These are phyloP conservation scores for Sarocladium kiliense DNA, from an alignment of 2,329 filamentous ascomycete species.

Conservation along the genomic window DNA sequence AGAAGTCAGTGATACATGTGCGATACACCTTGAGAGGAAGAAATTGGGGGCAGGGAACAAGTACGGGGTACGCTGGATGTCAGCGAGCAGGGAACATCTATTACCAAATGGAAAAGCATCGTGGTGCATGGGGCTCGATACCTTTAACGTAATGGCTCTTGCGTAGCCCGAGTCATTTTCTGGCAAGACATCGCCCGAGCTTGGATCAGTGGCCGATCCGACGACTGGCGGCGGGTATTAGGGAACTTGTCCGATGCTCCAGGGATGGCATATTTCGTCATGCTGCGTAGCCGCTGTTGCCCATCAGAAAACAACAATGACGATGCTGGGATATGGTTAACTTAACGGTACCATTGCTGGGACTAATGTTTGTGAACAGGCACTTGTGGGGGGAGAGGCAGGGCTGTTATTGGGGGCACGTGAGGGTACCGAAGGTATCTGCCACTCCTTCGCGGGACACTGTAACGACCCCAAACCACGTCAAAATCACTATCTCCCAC, in stretches of 20 bases:
- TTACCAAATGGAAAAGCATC: slow-evolving; percentile 44
- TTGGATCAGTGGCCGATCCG: not conserved
- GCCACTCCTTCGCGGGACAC: no score
- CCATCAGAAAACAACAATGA: not conserved
- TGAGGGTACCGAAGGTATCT: no score
- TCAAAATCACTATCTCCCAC: no score
- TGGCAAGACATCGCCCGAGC: slow-evolving; percentile 2
- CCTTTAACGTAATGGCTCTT: slow-evolving; percentile 43
- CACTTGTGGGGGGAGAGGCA: not conserved
- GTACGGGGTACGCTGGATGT: slow-evolving; percentile 1
- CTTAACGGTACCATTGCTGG: no score
- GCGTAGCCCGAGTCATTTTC: slow-evolving; percentile 25
- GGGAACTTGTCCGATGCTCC: slow-evolving; percentile 1
- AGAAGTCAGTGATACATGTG: slow-evolving; percentile 4
- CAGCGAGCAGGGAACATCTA: slow-evolving; percentile 17
- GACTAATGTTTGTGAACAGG: no score
- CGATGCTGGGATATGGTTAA: no score
- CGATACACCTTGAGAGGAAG: not conserved
- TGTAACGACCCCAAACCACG: no score
- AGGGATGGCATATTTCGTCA: not conserved
- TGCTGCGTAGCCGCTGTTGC: not conserved
- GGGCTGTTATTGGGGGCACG: not conserved
- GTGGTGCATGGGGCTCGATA: slow-evolving; percentile 23
- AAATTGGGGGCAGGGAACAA: not conserved
- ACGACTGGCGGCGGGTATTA: not conserved